These are phyloP conservation scores for Novymonas esmeraldas DNA, from an alignment of 208 protist species.

Conservation along the genomic window DNA sequence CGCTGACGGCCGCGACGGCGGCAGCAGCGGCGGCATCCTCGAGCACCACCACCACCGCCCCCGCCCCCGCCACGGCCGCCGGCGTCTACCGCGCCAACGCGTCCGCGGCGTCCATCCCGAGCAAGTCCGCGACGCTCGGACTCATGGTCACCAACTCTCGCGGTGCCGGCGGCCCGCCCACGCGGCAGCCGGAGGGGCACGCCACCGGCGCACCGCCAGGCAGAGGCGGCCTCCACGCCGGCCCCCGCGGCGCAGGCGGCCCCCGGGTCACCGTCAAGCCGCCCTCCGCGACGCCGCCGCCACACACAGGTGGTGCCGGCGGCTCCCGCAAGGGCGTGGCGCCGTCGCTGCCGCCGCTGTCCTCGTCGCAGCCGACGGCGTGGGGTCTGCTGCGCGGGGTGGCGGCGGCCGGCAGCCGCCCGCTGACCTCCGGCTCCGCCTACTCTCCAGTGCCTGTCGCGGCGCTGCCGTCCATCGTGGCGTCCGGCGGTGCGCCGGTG, in stretches of 20 bases:
- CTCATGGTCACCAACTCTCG: conserved; percentile 4
- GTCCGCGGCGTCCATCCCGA: neutral
- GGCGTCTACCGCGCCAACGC: neutral
- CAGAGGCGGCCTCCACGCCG: neutral
- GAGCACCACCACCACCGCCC: neutral
- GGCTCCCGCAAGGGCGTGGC: neutral
- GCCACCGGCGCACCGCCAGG: neutral
- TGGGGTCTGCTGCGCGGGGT: neutral
- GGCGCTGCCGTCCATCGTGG: neutral
- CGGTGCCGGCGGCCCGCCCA: neutral
- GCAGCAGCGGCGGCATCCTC: neutral
- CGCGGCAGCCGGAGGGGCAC: neutral
- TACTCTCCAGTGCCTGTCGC: neutral
- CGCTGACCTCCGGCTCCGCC: neutral
- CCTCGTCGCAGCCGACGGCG: neutral
- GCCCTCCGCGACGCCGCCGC: neutral
- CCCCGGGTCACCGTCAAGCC: neutral
- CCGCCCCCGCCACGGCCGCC: too few relatives aligned
- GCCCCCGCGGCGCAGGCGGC: neutral
- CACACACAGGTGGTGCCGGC: neutral
- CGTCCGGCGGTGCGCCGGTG: neutral
- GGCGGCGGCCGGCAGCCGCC: neutral
- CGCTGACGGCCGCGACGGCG: too few relatives aligned
- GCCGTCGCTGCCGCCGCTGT: conserved; percentile 8
- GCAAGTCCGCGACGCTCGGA: neutral